Evolutionary conservation across 257 asterid genomes (phyloP), one percentile per base, ranked within the genome.

Genomic region (Solanum medicagineum): DNA sequence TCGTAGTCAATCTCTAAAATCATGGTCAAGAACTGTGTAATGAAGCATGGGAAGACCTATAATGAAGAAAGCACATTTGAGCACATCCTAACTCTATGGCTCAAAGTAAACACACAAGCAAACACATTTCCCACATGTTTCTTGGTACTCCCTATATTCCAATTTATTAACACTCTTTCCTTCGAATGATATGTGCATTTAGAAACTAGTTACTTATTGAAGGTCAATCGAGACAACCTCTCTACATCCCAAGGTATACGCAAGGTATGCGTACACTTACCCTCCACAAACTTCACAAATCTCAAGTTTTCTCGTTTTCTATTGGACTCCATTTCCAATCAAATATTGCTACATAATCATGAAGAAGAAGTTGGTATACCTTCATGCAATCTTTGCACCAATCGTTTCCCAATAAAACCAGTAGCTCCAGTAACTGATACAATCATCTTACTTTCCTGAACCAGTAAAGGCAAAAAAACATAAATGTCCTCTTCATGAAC

Each of bases 371-470:
- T 19, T 40, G 10, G 22, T 14, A 15, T 85, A 91, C 93, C 93
- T 84, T 86, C 88, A 56, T 90, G 95, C 92, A 96, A 92, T 92
- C 94, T 93, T 90, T 90, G 93, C 86, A 96, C 98, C 95, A 96
- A 90, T 87, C 95, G 89, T 94, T 89, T 96, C 66, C 99, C 99
- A 73, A 96, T 89, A 90, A 96, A 96, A 56, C 99, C 98, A 17
- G 99, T 96, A 49, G 98, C 99, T 81, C 99, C 99, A 16, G 98
- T 94, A 53, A 95, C 86, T 17, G 99, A 93, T 86, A 96, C 94
- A 57, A 91, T 90, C 98, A 96, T 94, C 91, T 91, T 91, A 86
- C 89, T 91, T 49, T 42, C 93, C 97, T 93, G 94, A 88, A 44
- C 49, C 85, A 73, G 75, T 68, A 86, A 40, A 79, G 44, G 19